phyloP scores from a whole-genome alignment of 352 stramenopile species.

The Pythium folliculosum region DNA sequence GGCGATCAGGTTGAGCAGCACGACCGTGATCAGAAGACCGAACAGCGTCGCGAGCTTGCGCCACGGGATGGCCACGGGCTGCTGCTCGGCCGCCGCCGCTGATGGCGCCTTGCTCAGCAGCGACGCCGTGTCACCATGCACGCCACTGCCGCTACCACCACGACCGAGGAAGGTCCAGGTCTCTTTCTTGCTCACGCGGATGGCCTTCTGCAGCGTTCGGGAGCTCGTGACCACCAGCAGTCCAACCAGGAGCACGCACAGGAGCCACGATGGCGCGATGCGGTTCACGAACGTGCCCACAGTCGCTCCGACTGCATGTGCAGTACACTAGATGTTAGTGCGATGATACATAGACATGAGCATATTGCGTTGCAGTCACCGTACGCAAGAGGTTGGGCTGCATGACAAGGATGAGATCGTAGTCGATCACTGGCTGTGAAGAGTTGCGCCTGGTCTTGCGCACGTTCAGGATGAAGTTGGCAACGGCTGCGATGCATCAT shows the following conservation, averaged over 20 bases:
- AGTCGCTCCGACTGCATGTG: conserved; percentile 49
- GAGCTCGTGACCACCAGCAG: conserved; percentile 88
- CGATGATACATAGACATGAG: not conserved
- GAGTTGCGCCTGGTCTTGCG: conserved; percentile 88
- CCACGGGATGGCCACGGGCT: conserved; percentile 66
- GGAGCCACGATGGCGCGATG: conserved; percentile 84
- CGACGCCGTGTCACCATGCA: not conserved
- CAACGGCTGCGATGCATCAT: conserved; percentile 53
- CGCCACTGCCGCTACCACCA: not conserved
- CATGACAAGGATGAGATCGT: conserved; percentile 97
- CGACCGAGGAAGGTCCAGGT: conserved; percentile 14
- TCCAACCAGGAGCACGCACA: conserved; percentile 89
- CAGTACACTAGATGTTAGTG: not conserved
- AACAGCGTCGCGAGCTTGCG: conserved; percentile 81
- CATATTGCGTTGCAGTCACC: conserved; percentile 3
- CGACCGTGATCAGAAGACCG: conserved; percentile 86
- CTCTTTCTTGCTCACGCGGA: conserved; percentile 61
- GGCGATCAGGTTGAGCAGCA: conserved; percentile 91
- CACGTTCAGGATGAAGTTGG: conserved; percentile 93
- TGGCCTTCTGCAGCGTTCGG: conserved; percentile 88
- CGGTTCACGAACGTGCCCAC: conserved; percentile 92
- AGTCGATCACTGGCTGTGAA: conserved; percentile 95
- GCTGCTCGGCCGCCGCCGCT: conserved; percentile 29
- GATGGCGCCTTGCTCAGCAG: not conserved
- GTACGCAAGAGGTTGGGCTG: conserved; percentile 87